Base-by-base conservation (phyloP, 164 flowering plant genomes). In the Dillenia suffruticosa region DNA sequence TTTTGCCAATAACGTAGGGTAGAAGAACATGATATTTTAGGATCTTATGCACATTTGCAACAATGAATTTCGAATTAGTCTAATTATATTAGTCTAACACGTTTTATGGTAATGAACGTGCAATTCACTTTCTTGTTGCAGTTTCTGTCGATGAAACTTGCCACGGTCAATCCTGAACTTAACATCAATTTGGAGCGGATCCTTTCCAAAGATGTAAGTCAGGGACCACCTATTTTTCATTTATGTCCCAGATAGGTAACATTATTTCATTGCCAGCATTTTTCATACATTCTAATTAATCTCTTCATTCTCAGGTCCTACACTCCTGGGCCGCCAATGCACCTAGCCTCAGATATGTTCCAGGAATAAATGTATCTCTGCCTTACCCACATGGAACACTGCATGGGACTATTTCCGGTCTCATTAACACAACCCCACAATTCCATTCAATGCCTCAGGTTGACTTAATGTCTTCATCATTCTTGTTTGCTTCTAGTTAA, bases 101-200 rank as follows among this genome's bases (percentile, higher is more conserved):
- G 40, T 32, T 32, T 32, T 32, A 32, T 4, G 40, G 40, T 32
- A 32, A 32, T 32, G 40, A 32, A 32, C 5, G 7, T 32, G 0
- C 40, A 32, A 5, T 32, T 32, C 40, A 15, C 19, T 58, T 58
- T 71, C 44, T 8, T 70, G 45, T 63, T 79, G 76, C 85, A 89
- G 95, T 89, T 89, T 68, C 69, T 89, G 62, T 92, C 98, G 10
- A 92, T 92, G 98, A 92, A 92, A 74, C 90, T 92, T 54, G 89
- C 98, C 12, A 83, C 96, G 52, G 91, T 92, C 65, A 89, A 88
- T 75, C 96, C 98, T 12, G 97, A 85, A 58, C 54, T 90, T 52
- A 81, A 83, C 69, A 65, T 87, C 51, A 90, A 88, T 64, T 64
- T 93, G 9, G 96, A 88, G 16, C 77, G 82, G 56, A 52, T 84